phyloP scores from a whole-genome alignment of 768 basidiomycete genomes.

The Chalciporus piperatus region DNA sequence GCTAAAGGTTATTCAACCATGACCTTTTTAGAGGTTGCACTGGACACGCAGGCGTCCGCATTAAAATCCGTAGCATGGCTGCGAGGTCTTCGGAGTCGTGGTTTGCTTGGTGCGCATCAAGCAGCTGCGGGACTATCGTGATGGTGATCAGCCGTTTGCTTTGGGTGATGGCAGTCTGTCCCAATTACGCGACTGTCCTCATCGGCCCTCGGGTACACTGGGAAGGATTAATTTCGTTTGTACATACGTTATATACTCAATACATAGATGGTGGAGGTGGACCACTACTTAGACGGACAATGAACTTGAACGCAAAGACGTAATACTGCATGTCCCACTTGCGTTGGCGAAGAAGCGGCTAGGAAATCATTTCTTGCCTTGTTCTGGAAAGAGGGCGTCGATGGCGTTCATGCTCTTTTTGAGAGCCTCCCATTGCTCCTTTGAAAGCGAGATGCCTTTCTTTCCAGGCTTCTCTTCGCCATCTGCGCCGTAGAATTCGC shows the following conservation, averaged over 20 bases:
- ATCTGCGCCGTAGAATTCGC: conserved; percentile 63
- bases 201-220: too few relatives aligned
- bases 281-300: background rate
- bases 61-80: conserved; percentile 62
- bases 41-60: conserved; percentile 61
- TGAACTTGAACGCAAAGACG: background rate
- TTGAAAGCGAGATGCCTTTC: conserved; percentile 68
- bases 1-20: conserved; percentile 50
- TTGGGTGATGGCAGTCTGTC: too few relatives aligned
- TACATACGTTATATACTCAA: background rate
- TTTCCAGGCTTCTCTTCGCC: conserved; percentile 75
- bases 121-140: conserved; percentile 67
- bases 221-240: background rate
- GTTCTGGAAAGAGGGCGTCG: conserved; percentile 46
- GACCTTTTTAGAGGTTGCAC: conserved; percentile 51
- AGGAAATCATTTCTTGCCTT: conserved; percentile 18
- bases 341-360: too few relatives aligned
- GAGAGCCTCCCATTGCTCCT: conserved; percentile 67
- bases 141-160: conserved; percentile 10
- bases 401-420: conserved; percentile 44
- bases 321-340: background rate
- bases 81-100: conserved; percentile 55
- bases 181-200: too few relatives aligned
- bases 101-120: conserved; percentile 62
- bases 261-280: background rate